phyloP scores from a whole-genome alignment of 768 basidiomycete species.

The Xerocomellus amylosporus region DNA sequence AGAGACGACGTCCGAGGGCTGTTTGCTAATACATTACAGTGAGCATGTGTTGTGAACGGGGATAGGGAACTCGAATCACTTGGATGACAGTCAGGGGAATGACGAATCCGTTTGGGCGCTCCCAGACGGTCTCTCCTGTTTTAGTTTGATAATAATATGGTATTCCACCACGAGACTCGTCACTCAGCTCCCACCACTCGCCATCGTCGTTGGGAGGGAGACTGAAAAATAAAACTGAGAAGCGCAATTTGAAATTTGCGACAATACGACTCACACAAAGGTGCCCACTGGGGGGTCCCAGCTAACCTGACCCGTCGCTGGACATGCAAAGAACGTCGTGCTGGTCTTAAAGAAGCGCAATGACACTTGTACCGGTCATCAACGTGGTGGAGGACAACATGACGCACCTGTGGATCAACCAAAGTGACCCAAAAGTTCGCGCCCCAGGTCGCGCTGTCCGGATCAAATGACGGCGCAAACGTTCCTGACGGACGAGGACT shows the following conservation, averaged over 20 bases:
- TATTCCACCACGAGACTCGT: conserved; percentile 78
- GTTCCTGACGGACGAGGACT: conserved; percentile 33
- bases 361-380: conserved; percentile 8
- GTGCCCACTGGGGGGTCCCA: conserved; percentile 92
- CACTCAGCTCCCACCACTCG: conserved; percentile 95
- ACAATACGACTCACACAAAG: conserved; percentile 62
- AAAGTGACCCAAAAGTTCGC: conserved; percentile 94
- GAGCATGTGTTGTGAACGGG: conserved; percentile 1
- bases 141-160: conserved; percentile 96
- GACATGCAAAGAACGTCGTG: conserved; percentile 87
- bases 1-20: conserved; percentile 66
- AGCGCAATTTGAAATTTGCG: conserved; percentile 15
- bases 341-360: conserved; percentile 39
- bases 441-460: conserved; percentile 65
- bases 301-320: conserved; percentile 85
- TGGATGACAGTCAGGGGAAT: conserved; percentile 90
- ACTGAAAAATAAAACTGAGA: conserved; percentile 38
- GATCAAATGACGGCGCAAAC: conserved; percentile 18
- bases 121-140: conserved; percentile 90
- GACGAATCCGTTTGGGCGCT: conserved; percentile 83
- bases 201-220: conserved; percentile 81
- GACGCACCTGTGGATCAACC: conserved; percentile 80
- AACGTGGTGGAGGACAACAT: conserved; percentile 4
- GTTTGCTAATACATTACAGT: conserved; percentile 51
- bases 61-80: conserved; percentile 39